A percentile compares a stretch with the other conserved stretches of the same genome.
Evolutionary conservation across 306 rosid species (phyloP).

Genomic region (Ammopiptanthus mongolicus): DNA sequence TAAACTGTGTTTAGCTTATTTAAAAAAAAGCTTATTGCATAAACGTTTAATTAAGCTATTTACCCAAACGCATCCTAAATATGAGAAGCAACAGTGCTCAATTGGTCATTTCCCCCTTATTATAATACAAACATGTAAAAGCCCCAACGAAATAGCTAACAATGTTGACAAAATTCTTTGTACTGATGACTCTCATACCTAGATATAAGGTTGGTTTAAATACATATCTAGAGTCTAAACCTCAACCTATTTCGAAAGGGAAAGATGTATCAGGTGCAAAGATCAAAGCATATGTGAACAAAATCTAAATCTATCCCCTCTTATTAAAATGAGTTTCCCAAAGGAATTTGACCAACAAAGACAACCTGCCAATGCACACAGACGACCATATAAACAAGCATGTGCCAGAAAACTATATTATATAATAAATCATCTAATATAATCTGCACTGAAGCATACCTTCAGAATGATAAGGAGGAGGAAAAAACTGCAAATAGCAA

Average conservation of each 20-base stretch:
- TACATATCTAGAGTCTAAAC: not conserved
- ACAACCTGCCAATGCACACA: not conserved
- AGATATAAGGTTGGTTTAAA: not conserved
- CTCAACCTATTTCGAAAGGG: not conserved
- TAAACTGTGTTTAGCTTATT: too few species aligned
- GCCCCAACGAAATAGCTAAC: not conserved
- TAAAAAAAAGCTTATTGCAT: too few species aligned
- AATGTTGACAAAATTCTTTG: not conserved
- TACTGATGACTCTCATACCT: not conserved
- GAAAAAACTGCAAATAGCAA: conserved; percentile 87
- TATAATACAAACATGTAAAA: not conserved
- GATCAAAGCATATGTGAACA: not conserved
- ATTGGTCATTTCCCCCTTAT: not conserved
- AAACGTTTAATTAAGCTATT: too few species aligned
- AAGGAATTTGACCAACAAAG: not conserved
- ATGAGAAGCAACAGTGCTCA: not conserved
- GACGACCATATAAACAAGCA: not conserved
- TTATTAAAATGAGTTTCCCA: not conserved
- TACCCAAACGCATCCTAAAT: too few species aligned
- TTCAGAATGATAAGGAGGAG: conserved; percentile 78
- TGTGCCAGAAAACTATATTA: not conserved
- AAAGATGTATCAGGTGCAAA: conserved; percentile 8
- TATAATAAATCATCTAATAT: not conserved
- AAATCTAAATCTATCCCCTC: not conserved
- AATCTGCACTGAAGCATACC: conserved; percentile 44